Evolutionary conservation across 208 protist genomes (phyloP).

Genomic region (Trypanosoma lewisi): DNA sequence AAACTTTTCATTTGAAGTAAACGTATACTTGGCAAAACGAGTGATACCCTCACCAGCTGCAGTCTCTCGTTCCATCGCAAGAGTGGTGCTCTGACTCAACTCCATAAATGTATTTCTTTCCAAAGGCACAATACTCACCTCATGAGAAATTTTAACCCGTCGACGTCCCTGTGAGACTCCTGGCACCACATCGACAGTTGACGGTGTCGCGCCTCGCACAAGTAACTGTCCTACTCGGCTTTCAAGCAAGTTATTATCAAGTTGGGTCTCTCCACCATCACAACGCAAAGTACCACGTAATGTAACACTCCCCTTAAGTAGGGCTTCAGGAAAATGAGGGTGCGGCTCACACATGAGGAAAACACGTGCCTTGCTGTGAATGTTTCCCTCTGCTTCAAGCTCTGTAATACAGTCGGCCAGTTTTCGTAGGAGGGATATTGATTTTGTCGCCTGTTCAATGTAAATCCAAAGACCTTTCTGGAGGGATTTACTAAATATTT

Average conservation of each 20-base stretch:
- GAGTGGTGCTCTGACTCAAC: slow-evolving; percentile 75
- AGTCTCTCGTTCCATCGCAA: slow-evolving; percentile 39
- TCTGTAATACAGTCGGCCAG: slow-evolving; percentile 74
- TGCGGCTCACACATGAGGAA: slow-evolving; percentile 91
- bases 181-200: slow-evolving; percentile 27
- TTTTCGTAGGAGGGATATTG: slow-evolving; percentile 81
- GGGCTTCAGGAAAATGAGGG: slow-evolving; percentile 82
- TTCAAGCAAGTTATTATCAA: slow-evolving; percentile 64
- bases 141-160: slow-evolving; percentile 81
- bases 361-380: slow-evolving; percentile 63
- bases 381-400: slow-evolving; percentile 36
- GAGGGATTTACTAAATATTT: slow-evolving; percentile 70
- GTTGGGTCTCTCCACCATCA: slow-evolving; percentile 55
- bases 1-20: slow-evolving; percentile 85
- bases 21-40: slow-evolving; percentile 79
- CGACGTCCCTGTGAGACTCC: slow-evolving; percentile 49
- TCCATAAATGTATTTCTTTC: slow-evolving; percentile 89
- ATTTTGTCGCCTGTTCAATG: slow-evolving; percentile 89
- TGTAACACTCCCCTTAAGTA: slow-evolving; percentile 75
- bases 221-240: slow-evolving; percentile 31
- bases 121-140: slow-evolving; percentile 85
- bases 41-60: slow-evolving; percentile 59
- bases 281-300: slow-evolving; percentile 73
- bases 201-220: slow-evolving; percentile 3
- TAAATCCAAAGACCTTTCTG: slow-evolving; percentile 89